These are phyloP conservation scores for Xylaria sp. DNA, from an alignment of 2,329 filamentous ascomycete species.

Conservation along the genomic window DNA sequence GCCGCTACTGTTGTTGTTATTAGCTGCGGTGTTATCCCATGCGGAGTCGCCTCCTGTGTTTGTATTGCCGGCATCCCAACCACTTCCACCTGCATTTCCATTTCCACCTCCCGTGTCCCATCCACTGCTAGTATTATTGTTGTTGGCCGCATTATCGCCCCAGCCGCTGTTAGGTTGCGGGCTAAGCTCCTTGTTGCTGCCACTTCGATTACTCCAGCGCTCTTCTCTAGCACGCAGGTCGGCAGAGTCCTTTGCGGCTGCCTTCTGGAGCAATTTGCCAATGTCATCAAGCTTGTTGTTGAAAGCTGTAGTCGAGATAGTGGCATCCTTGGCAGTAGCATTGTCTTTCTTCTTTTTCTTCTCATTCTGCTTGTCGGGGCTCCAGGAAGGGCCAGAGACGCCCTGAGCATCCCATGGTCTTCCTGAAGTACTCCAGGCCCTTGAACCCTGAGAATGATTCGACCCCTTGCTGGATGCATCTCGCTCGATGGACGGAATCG, in stretches of 20 bases:
- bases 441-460: constrained; percentile 3
- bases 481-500: constrained; percentile 35
- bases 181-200: constrained; percentile 38
- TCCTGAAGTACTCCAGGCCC: constrained; percentile 12
- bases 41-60: constrained; percentile 19
- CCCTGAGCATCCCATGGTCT: constrained; percentile 38
- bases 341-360: constrained; percentile 30
- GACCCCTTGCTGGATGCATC: constrained; percentile 23
- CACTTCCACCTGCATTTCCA: background rate
- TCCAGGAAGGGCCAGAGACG: constrained; percentile 34
- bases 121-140: constrained; percentile 5
- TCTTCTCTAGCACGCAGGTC: constrained; percentile 34
- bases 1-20: background rate
- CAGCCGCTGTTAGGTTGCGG: constrained; percentile 23
- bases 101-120: constrained; percentile 16
- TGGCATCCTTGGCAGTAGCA: background rate
- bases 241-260: constrained; percentile 33
- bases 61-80: constrained; percentile 19
- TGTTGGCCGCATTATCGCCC: constrained; percentile 30
- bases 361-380: constrained; percentile 17
- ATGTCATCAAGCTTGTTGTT: constrained; percentile 13
- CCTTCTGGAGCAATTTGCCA: constrained; percentile 26
- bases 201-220: constrained; percentile 36
- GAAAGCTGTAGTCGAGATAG: background rate
- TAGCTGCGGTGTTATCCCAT: constrained; percentile 25